Evolutionary conservation across 176 grass and related monocot species (phyloP).

Genomic region (Lolium multiflorum): DNA sequence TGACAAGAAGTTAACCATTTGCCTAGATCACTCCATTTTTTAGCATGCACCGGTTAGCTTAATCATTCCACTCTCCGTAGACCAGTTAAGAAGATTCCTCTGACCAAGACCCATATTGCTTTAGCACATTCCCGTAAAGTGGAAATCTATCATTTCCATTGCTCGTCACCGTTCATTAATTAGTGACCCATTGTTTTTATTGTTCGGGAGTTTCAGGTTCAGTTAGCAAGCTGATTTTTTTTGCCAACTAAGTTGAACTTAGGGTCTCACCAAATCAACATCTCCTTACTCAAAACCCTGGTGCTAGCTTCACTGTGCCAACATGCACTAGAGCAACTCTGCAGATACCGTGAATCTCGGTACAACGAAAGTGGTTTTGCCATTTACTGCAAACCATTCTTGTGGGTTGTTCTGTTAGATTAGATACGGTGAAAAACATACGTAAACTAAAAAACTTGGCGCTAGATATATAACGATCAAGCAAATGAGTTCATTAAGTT

Average conservation of each 20-base stretch:
- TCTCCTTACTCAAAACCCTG: background rate
- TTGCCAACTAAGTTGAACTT: background rate
- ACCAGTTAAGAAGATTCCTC: background rate
- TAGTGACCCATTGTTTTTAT: background rate
- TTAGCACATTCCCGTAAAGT: background rate
- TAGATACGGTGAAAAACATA: too few species aligned
- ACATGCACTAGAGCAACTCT: too few species aligned
- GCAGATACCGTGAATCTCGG: too few species aligned
- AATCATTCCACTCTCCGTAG: background rate
- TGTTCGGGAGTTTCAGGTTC: background rate
- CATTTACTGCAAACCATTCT: too few species aligned
- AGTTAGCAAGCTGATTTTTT: background rate
- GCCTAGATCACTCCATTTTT: background rate
- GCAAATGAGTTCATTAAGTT: too few species aligned
- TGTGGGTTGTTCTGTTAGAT: too few species aligned
- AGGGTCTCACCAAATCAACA: background rate
- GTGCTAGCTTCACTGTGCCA: too few species aligned
- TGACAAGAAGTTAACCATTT: slow-evolving; percentile 10
- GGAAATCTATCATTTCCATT: background rate
- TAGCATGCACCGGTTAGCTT: background rate
- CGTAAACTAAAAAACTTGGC: too few species aligned
- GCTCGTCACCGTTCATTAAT: background rate
- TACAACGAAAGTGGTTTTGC: too few species aligned
- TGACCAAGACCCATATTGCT: background rate
- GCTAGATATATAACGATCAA: too few species aligned